phyloP scores from a whole-genome alignment of 805 yeast species.

The Barnettozyma siamensis region DNA sequence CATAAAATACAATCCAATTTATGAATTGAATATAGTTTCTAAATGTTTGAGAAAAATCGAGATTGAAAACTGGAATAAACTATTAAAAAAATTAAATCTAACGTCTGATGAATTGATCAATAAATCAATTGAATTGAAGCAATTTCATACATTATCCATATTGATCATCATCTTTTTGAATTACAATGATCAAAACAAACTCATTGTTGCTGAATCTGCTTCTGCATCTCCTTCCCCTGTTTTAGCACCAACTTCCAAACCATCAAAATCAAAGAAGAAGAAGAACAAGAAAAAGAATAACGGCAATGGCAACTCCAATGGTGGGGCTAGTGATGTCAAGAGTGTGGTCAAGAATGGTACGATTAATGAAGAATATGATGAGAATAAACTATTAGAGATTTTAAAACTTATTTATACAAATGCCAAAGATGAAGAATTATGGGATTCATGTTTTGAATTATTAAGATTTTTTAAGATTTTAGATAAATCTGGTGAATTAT shows the following conservation, averaged over 20 bases:
- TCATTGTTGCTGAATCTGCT: not conserved
- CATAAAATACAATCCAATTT: conserved; percentile 19
- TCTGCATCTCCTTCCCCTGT: not conserved
- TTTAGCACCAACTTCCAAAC: not conserved
- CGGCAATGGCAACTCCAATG: conserved; percentile 13
- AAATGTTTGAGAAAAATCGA: conserved; percentile 50
- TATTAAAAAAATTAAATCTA: conserved; percentile 32
- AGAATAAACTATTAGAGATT: conserved; percentile 17
- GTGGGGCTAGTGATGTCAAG: not conserved
- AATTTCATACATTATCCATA: conserved; percentile 42
- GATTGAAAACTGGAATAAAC: conserved; percentile 38
- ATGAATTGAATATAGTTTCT: conserved; percentile 32
- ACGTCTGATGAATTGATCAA: conserved; percentile 40
- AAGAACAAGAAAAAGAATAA: conserved; percentile 4
- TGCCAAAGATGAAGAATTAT: conserved; percentile 25
- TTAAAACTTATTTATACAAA: conserved; percentile 24
- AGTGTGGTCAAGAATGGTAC: not conserved
- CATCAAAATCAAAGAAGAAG: not conserved
- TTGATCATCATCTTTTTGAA: conserved; percentile 42
- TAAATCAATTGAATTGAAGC: conserved; percentile 32
- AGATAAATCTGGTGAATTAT: conserved; percentile 20
- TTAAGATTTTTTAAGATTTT: conserved; percentile 26
- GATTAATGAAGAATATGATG: conserved; percentile 5
- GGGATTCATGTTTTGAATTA: conserved; percentile 27
- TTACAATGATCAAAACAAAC: conserved; percentile 26